Percentiles rank a stretch among this genome's conserved stretches.
These are phyloP conservation scores for Fusarium buharicum DNA, from an alignment of 2,329 filamentous ascomycete species.

Conservation along the genomic window DNA sequence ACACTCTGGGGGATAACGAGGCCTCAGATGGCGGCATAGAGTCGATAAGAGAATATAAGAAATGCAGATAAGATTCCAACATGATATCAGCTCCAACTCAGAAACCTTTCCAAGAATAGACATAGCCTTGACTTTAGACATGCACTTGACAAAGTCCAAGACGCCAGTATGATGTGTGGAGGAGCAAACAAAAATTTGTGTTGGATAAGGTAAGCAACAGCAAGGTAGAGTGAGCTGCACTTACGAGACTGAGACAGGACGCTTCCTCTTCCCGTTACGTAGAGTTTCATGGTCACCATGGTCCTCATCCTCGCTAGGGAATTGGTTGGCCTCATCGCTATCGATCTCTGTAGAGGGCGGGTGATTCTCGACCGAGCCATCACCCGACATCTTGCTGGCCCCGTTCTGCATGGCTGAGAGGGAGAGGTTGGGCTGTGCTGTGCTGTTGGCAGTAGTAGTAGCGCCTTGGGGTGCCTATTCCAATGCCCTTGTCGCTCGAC, in stretches of 20 bases:
- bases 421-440: slow-evolving; percentile 8
- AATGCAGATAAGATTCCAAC: slow-evolving; percentile 40
- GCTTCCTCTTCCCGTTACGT: slow-evolving; percentile 64
- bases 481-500: slow-evolving; percentile 28
- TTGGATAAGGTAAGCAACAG: not conserved
- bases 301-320: slow-evolving; percentile 57
- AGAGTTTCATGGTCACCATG: slow-evolving; percentile 54
- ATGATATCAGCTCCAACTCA: slow-evolving; percentile 21
- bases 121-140: slow-evolving; percentile 12
- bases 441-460: slow-evolving; percentile 10
- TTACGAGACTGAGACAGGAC: slow-evolving; percentile 70
- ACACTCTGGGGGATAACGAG: slow-evolving; percentile 28
- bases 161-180: slow-evolving; percentile 19
- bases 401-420: slow-evolving; percentile 43
- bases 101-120: slow-evolving; percentile 12
- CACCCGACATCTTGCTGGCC: slow-evolving; percentile 41
- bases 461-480: slow-evolving; percentile 2
- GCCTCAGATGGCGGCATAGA: slow-evolving; percentile 36
- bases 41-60: slow-evolving; percentile 30
- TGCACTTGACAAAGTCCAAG: not conserved
- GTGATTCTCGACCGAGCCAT: slow-evolving; percentile 48
- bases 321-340: slow-evolving; percentile 57
- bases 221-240: slow-evolving; percentile 26
- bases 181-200: slow-evolving; percentile 12
- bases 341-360: slow-evolving; percentile 53